Percentiles rank a stretch among this genome's conserved stretches.
phyloP scores from a whole-genome alignment of 2,329 filamentous ascomycete genomes.

The Pyricularia sp. region DNA sequence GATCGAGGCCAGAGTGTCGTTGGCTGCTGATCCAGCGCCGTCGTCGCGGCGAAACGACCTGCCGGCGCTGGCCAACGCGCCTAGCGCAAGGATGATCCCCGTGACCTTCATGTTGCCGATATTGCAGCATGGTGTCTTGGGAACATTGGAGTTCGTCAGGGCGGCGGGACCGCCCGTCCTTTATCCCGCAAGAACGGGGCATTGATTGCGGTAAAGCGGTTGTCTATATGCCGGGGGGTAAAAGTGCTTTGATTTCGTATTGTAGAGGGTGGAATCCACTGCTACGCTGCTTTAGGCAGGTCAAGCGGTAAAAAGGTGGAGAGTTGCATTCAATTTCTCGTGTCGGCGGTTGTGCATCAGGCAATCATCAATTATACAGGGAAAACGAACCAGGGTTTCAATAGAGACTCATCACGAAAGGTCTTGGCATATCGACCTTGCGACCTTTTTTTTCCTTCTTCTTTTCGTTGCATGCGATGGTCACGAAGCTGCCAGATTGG shows the following conservation, averaged over 20 bases:
- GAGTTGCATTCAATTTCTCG: neutral
- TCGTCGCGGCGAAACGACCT: neutral
- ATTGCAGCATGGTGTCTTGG: neutral
- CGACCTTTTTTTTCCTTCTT: too few relatives aligned
- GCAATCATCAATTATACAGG: too few relatives aligned
- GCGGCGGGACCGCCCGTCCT: neutral
- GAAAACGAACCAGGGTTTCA: neutral
- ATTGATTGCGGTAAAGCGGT: neutral
- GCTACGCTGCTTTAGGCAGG: neutral
- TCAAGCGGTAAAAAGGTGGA: neutral
- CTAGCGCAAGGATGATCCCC: neutral
- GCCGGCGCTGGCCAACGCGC: conserved; percentile 2
- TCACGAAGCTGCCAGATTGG: too few relatives aligned
- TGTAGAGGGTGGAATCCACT: neutral
- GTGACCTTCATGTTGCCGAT: conserved; percentile 1
- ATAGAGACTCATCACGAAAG: neutral
- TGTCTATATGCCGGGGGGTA: neutral
- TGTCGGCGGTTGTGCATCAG: neutral
- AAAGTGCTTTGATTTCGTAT: neutral
- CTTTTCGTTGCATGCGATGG: too few relatives aligned
- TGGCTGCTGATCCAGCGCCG: neutral
- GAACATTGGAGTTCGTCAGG: neutral
- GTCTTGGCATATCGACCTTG: neutral
- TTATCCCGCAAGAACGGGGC: neutral
- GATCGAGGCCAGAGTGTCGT: neutral